Evolutionary conservation across 305 asterid species (phyloP).

Genomic region (Stenogyne calaminthoides): DNA sequence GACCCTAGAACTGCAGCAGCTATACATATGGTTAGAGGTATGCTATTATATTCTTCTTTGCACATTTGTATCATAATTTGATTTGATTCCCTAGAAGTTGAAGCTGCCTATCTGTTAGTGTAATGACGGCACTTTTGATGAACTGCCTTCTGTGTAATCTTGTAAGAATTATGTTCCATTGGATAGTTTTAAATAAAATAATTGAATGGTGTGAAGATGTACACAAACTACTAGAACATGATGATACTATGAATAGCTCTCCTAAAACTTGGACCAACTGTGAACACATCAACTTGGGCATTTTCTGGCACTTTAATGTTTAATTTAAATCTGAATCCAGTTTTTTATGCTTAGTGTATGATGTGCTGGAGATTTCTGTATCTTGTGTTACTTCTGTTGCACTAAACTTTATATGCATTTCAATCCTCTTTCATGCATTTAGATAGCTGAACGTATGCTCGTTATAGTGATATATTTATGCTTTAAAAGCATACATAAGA

Average conservation of each 20-base stretch:
- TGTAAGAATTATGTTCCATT: background rate
- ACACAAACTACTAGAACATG: background rate
- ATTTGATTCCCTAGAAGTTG: background rate
- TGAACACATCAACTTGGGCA: background rate
- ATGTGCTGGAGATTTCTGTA: constrained; percentile 7
- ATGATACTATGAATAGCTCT: background rate
- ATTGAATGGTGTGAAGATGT: background rate
- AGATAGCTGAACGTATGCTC: background rate
- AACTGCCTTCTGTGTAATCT: background rate
- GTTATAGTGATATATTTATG: background rate
- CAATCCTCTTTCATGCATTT: background rate
- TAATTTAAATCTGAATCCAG: background rate
- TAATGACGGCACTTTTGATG: background rate
- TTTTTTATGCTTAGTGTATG: background rate
- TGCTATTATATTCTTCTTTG: constrained; percentile 14
- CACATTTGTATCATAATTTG: constrained; percentile 1
- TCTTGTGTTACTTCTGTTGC: background rate
- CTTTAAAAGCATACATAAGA: background rate
- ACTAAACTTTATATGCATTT: background rate
- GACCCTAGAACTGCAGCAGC: constrained; percentile 62
- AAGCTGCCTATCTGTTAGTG: constrained; percentile 15
- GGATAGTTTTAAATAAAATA: background rate
- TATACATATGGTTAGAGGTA: constrained; percentile 78
- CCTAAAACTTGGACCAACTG: background rate
- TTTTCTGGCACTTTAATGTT: background rate